Percentiles rank a stretch among this genome's conserved stretches.
These are phyloP conservation scores for Zizania palustris DNA, from an alignment of 202 grass and related monocot species.

Conservation along the genomic window DNA sequence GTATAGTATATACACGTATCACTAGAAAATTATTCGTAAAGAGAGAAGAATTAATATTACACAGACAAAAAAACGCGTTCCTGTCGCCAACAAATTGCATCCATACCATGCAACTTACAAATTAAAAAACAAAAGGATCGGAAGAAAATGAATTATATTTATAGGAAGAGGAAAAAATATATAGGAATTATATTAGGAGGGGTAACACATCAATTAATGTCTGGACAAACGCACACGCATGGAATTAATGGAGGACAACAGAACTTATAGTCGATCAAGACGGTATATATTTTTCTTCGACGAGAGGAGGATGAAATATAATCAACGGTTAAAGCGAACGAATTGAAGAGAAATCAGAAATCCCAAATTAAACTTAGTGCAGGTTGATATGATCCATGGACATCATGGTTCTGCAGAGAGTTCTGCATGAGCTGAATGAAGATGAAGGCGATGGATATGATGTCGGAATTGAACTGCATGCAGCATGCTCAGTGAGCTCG, in stretches of 20 bases:
- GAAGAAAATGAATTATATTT: neutral
- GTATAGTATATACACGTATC: no score
- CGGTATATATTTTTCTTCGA: neutral
- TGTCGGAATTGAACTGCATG: no score
- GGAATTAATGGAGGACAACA: no score
- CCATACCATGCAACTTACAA: neutral
- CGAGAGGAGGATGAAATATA: neutral
- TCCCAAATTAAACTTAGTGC: neutral
- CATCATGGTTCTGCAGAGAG: no score
- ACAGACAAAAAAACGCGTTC: neutral
- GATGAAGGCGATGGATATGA: no score
- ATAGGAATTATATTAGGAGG: neutral
- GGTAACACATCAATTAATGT: no score
- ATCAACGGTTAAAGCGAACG: neutral
- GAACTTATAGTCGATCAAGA: neutral
- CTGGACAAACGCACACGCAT: no score
- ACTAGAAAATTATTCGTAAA: no score
- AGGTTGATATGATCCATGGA: neutral
- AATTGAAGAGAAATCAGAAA: neutral
- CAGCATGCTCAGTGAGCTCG: constrained; percentile 50
- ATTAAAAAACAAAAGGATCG: neutral
- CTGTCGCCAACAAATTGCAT: neutral
- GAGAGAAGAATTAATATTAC: neutral
- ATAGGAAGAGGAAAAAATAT: neutral
- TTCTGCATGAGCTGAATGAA: no score